Base-by-base conservation (phyloP, 176 grass and related monocot genomes). In the Zoysia pacifica region DNA sequence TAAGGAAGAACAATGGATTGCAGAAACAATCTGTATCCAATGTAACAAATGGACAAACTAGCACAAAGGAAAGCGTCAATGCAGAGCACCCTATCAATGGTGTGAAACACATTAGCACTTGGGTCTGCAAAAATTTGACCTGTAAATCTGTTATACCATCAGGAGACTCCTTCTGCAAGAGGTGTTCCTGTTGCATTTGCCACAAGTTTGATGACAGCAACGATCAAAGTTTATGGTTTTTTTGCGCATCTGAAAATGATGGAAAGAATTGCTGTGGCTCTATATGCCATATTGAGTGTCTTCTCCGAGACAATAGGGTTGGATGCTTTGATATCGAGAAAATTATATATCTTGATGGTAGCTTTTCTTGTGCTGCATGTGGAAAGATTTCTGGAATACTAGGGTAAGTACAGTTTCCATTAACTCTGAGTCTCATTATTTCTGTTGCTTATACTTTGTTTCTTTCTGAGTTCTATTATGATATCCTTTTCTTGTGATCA, bases 151-250 rank as follows among this genome's bases (percentile, higher is more conserved):
- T 89, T 76, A 50, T 91, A 63, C 73, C 72, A 64, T 89, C 76
- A 35, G 86, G 91, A 76, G 96, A 99, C 56, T 85, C 93, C 43
- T 95, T 95, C 69, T 99, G 96, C 86, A 99, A 89, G 82, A 95
- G 93, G 84, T 99, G 96, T 60, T 99, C 96, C 49, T 99, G 96
- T 79, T 99, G 84, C 83, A 91, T 99, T 83, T 99, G 96, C 61
- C 96, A 93, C 71, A 87, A 73, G 62, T 99, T 95, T 77, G 96
- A 99, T 89, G 93, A 95, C 79, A 99, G 95, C 64, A 99, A 99
- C 72, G 96, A 99, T 68, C 90, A 90, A 71, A 99, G 96, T 85
- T 79, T 93, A 65, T 99, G 96, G 96, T 75, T 99, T 35, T 92
- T 99, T 69, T 99, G 96, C 84, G 56, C 79, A 80, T 93, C 96